phyloP scores from a whole-genome alignment of 2,329 filamentous ascomycete species.

The Talaromyces islandicus region DNA sequence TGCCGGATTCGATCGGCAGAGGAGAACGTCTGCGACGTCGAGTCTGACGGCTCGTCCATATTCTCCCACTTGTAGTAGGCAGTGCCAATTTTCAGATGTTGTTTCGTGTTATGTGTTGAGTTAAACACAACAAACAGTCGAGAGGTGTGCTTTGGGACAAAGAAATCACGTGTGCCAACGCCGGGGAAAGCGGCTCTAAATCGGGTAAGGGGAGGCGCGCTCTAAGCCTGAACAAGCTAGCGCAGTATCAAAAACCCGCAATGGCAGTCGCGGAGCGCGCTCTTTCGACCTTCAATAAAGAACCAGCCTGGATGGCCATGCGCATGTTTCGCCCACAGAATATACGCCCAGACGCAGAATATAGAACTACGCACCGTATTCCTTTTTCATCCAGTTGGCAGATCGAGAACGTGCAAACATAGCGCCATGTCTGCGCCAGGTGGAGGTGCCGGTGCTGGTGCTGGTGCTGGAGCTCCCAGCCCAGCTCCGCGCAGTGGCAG shows the following conservation, averaged over 20 bases:
- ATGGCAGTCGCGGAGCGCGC: conserved; percentile 6
- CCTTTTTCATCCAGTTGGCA: background rate
- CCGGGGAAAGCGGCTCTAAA: conserved; percentile 1
- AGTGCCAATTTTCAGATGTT: background rate
- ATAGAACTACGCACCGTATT: background rate
- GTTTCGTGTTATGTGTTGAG: background rate
- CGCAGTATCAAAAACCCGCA: conserved; percentile 9
- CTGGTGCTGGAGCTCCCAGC: conserved; percentile 31
- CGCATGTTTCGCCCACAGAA: background rate
- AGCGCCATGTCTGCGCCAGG: conserved; percentile 39
- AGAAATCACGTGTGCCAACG: conserved; percentile 5
- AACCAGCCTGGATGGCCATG: background rate
- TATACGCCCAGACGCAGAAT: background rate
- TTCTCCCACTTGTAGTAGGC: background rate
- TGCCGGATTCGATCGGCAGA: conserved; percentile 74
- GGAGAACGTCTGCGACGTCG: conserved; percentile 47
- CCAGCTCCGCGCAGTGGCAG: conserved; percentile 44
- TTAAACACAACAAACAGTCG: background rate
- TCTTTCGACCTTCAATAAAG: background rate
- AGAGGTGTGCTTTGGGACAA: background rate
- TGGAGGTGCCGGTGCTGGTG: conserved; percentile 21
- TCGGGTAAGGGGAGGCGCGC: background rate
- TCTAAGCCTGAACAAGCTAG: conserved; percentile 3
- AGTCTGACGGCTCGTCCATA: background rate
- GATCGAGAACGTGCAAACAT: background rate